Base-by-base conservation (phyloP, 305 asterid genomes). In the Fraxinus sp. region DNA sequence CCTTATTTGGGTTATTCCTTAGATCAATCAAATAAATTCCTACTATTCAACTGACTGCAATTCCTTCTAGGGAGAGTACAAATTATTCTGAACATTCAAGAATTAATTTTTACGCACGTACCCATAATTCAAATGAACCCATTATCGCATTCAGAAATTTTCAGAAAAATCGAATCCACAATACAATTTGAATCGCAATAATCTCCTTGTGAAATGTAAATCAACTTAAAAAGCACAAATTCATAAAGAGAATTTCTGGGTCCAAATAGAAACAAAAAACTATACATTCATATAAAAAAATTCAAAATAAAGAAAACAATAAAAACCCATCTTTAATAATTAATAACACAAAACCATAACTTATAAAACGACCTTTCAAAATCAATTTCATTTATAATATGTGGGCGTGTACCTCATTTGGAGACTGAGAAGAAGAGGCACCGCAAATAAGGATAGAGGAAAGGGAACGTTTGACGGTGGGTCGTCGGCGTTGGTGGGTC, bases 391-490 rank as follows among this genome's bases (percentile, higher is more conserved):
- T 36, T 24, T 7, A 59, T 7, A 57, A 64, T 2, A 52, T 55
- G 55, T 14, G 22, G 35, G 62, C 26, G 62, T 64, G 66, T 76
- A 88, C 93, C 90, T 75, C 74, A 79, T 18, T 20, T 7, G 77
- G 75, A 36, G 80, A 55, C 35, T 87, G 82, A 52, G 91, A 83
- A 7, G 91, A 79, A 73, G 91, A 46, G 73, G 88, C 83, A 9
- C 93, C 90, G 84, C 91, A 90, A 49, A 86, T 41, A 77, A 88
- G 87, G 59, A 88, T 20, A 43, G 93, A 88, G 26, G 90, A 90
- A 82, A 90, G 72, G 78, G 86, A 70, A 62, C 87, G 90, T 66
- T 78, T 90, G 72, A 84, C 32, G 26, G 66, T 52, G 64, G 87
- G 84, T 78, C 90, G 88, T 39, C 64, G 84, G 81, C 87, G 84